Evolutionary conservation across 140 eudicot genomes (phyloP).

Genomic region (Flaveria floridana): DNA sequence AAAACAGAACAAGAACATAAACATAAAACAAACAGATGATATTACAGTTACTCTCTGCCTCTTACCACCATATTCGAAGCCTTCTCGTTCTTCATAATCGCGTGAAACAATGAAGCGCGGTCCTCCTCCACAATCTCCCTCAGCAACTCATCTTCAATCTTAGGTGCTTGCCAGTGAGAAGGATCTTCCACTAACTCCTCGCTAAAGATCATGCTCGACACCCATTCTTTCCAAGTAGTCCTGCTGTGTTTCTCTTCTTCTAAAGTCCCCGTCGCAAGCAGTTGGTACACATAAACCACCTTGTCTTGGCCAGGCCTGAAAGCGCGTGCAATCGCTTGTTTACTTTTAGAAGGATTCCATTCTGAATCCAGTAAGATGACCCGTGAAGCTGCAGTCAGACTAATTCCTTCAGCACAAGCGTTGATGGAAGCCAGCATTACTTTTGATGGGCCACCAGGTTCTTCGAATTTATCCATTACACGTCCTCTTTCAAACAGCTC

Average conservation of each 20-base stretch:
- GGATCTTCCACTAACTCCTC: slow-evolving; percentile 96
- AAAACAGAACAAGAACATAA: slow-evolving; percentile 17
- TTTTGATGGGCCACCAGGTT: slow-evolving; percentile 76
- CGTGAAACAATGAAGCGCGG: slow-evolving; percentile 79
- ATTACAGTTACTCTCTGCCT: slow-evolving; percentile 39
- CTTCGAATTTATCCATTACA: slow-evolving; percentile 91
- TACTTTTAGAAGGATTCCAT: slow-evolving; percentile 98
- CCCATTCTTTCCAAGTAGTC: slow-evolving; percentile 99
- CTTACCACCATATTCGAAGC: slow-evolving; percentile 71
- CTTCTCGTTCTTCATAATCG: slow-evolving; percentile 95
- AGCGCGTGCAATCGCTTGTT: slow-evolving; percentile 94
- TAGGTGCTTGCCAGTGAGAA: slow-evolving; percentile 93
- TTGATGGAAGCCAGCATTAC: slow-evolving; percentile 91
- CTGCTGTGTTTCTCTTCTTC: slow-evolving; percentile 91
- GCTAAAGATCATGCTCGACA: slow-evolving; percentile 91
- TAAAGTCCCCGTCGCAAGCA: slow-evolving; percentile 76
- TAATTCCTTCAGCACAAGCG: slow-evolving; percentile 95
- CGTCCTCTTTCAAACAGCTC: slow-evolving; percentile 94
- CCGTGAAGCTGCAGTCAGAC: slow-evolving; percentile 94
- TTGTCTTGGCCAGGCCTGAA: slow-evolving; percentile 93
- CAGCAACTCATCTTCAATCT: slow-evolving; percentile 83
- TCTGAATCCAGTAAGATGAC: slow-evolving; percentile 90
- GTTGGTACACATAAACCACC: slow-evolving; percentile 90
- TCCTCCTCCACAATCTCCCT: slow-evolving; percentile 96
- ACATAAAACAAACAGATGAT: background rate